These are phyloP conservation scores for Diplotaxis tenuifolia DNA, from an alignment of 345 rosid species.

Conservation along the genomic window DNA sequence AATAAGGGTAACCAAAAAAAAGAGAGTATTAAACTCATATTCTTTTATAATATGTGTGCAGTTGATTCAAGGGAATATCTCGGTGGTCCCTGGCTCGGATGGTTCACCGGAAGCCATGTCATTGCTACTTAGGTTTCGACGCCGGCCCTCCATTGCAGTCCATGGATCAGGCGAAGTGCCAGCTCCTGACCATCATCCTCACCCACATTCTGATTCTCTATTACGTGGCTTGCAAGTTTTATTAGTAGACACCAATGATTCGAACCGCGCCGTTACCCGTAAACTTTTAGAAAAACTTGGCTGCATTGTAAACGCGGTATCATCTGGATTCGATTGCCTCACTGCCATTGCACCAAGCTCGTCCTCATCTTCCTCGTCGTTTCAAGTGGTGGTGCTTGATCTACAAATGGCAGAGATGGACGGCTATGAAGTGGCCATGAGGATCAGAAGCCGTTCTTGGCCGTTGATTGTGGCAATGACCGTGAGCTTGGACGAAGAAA, in stretches of 20 bases:
- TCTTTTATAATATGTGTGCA: slow-evolving; percentile 28
- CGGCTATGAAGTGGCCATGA: slow-evolving; percentile 75
- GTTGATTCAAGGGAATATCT: slow-evolving; percentile 91
- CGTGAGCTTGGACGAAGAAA: slow-evolving; percentile 51
- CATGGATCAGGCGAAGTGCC: slow-evolving; percentile 47
- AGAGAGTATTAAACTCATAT: neutral
- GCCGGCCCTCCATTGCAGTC: slow-evolving; percentile 47
- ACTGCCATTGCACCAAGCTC: slow-evolving; percentile 46
- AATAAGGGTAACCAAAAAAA: too few species aligned
- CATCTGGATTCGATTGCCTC: slow-evolving; percentile 80
- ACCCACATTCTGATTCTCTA: slow-evolving; percentile 50
- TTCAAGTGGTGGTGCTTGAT: slow-evolving; percentile 70
- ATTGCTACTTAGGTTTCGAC: slow-evolving; percentile 65
- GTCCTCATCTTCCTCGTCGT: slow-evolving; percentile 36
- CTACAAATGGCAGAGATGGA: slow-evolving; percentile 76
- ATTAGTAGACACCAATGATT: slow-evolving; percentile 67
- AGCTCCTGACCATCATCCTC: slow-evolving; percentile 48
- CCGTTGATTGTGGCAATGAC: slow-evolving; percentile 71
- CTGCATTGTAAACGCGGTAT: slow-evolving; percentile 62
- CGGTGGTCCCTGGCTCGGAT: slow-evolving; percentile 53
- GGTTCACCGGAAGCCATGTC: slow-evolving; percentile 73
- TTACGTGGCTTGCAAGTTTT: slow-evolving; percentile 72
- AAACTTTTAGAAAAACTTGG: slow-evolving; percentile 85
- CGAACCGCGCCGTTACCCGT: slow-evolving; percentile 72
- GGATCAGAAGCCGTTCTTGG: slow-evolving; percentile 66